phyloP scores from a whole-genome alignment of 805 yeast species.

The Saccharomycopsis fodiens region DNA sequence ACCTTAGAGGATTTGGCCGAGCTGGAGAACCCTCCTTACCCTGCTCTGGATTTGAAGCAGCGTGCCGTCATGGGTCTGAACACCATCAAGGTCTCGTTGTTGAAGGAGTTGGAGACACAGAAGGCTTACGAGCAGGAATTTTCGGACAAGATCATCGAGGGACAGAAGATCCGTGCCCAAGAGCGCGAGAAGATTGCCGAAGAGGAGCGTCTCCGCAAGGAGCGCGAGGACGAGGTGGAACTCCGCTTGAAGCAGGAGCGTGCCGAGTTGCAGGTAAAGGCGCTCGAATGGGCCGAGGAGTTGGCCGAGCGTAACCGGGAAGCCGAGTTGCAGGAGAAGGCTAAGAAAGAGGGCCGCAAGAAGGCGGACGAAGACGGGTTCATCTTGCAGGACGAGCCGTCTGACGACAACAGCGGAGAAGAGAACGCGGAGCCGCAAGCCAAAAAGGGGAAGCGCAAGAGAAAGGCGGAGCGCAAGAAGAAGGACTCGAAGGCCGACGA shows the following conservation, averaged over 20 bases:
- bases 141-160: slow-evolving; percentile 60
- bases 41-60: slow-evolving; percentile 70
- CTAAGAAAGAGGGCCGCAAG: slow-evolving; percentile 26
- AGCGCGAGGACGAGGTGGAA: slow-evolving; percentile 37
- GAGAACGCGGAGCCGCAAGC: slow-evolving; percentile 26
- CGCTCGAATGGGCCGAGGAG: slow-evolving; percentile 49
- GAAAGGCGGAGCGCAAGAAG: neutral
- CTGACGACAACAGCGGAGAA: slow-evolving; percentile 44
- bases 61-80: slow-evolving; percentile 81
- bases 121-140: slow-evolving; percentile 52
- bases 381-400: slow-evolving; percentile 29
- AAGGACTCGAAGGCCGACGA: slow-evolving; percentile 2
- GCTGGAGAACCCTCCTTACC: slow-evolving; percentile 62
- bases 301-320: slow-evolving; percentile 37
- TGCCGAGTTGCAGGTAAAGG: slow-evolving; percentile 44
- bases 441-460: neutral
- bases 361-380: slow-evolving; percentile 26
- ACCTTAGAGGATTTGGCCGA: slow-evolving; percentile 53
- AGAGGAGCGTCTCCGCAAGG: slow-evolving; percentile 41
- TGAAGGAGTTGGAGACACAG: slow-evolving; percentile 65
- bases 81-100: slow-evolving; percentile 66
- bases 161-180: slow-evolving; percentile 56
- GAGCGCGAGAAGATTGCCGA: slow-evolving; percentile 42
- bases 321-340: slow-evolving; percentile 31
- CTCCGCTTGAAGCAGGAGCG: slow-evolving; percentile 44